Base-by-base conservation (phyloP, 2,329 filamentous ascomycete species). In the Lecanosticta acicola region DNA sequence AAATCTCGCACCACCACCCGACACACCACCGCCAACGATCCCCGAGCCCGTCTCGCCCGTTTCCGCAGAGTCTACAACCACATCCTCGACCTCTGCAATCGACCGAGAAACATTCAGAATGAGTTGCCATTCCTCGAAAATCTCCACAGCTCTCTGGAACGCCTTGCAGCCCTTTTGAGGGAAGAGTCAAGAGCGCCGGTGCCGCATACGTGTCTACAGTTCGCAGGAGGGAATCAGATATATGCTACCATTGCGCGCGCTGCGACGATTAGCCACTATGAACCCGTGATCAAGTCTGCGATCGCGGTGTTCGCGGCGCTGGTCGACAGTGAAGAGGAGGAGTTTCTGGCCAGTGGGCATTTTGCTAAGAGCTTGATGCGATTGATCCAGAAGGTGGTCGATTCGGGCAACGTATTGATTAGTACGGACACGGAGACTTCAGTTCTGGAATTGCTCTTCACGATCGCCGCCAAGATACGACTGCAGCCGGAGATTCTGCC, bases 241-340 rank as follows among this genome's bases (percentile, higher is more conserved):
- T 98, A 94, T 66, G 82, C 88, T 3, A 85, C 87, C 10, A 83
- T 97, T 53, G 86, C 87, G 53, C 89, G 94, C 69, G 89, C 97
- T 57, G 89, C 90, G 2, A 81, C 87, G 2, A 84, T 84, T 0
- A 89, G 86, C 24, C 84, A 87, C 65, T 86, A 94, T 66, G 85
- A 94, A 59, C 84, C 81, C 62, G 84, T 96, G 61, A 84, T 97
- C 57, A 83, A 84, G 54, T 86, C 91, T 61, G 85, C 87, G 19
- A 85, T 95, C 32, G 74, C 84, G 33, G 83, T 96, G 63, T 96
- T 96, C 67, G 88, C 87, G 46, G 89, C 88, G 13, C 77, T 98
- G 53, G 87, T 97, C 59, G 93, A 98, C 68, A 93, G 89, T 65
- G 93, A 97, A 67, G 90, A 96, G 69, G 93, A 96, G 64, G 88